A percentile compares a stretch with the other conserved stretches of the same genome.
Conservation (phyloP, 176 grass and related monocot species). For the Tillandsia leiboldiana region DNA sequence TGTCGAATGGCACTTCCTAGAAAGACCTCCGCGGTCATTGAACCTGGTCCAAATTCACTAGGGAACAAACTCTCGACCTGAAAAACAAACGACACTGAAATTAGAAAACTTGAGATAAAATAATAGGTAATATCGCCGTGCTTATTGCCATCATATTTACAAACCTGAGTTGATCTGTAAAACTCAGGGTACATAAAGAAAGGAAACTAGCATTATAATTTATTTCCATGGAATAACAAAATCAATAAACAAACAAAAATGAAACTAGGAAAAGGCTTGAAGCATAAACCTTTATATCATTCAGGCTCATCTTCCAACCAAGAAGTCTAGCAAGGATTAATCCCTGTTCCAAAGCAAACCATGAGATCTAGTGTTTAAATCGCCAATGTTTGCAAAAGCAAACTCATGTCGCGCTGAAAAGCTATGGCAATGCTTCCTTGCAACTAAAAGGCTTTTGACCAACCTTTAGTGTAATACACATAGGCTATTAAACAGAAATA, state of each 20-base stretch:
- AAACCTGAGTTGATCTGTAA: not conserved
- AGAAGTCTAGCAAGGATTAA: slow-evolving; percentile 84
- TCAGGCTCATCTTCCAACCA: slow-evolving; percentile 57
- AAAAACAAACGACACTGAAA: slow-evolving; percentile 1
- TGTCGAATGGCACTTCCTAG: slow-evolving; percentile 50
- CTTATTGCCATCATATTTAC: not conserved
- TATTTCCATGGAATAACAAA: not conserved
- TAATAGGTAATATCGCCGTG: not conserved
- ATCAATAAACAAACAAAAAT: not conserved
- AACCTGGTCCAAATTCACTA: slow-evolving; percentile 53
- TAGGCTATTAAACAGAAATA: not conserved
- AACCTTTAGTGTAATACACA: not conserved
- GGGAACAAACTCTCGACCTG: slow-evolving; percentile 93
- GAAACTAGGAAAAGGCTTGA: not conserved
- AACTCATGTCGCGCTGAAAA: not conserved
- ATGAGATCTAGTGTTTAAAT: not conserved
- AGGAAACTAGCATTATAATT: not conserved
- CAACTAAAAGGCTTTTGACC: not conserved
- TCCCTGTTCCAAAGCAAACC: slow-evolving; percentile 35
- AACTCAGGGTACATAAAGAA: not conserved
- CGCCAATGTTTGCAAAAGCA: not conserved
- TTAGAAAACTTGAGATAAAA: not conserved
- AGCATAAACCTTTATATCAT: slow-evolving; percentile 55
- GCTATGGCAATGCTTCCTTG: not conserved
- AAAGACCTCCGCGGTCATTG: slow-evolving; percentile 57